These are phyloP conservation scores for Fusarium denticulatum DNA, from an alignment of 2,329 filamentous ascomycete species.

Conservation along the genomic window DNA sequence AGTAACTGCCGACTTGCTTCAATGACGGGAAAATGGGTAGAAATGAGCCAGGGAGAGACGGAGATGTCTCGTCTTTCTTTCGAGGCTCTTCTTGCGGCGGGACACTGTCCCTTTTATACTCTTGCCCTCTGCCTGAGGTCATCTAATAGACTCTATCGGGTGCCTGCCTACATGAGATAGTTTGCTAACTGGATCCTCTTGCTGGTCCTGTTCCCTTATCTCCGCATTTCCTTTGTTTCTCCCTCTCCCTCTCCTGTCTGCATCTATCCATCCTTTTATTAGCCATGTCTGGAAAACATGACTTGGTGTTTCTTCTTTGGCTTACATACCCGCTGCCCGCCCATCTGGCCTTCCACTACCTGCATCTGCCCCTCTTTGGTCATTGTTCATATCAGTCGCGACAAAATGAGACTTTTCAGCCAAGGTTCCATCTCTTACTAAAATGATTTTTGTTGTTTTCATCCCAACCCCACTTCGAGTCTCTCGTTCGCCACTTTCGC, in stretches of 20 bases:
- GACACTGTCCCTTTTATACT: constrained; percentile 42
- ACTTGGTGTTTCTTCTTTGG: constrained; percentile 24
- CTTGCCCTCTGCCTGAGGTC: constrained; percentile 35
- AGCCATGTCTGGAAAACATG: constrained; percentile 1
- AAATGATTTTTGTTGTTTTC: constrained; percentile 38
- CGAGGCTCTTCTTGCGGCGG: constrained; percentile 21
- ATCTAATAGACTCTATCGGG: constrained; percentile 11
- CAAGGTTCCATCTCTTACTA: constrained; percentile 20
- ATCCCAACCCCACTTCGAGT: constrained; percentile 24
- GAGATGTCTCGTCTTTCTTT: constrained; percentile 30
- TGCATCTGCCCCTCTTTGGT: constrained; percentile 17
- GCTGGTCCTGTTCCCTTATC: background rate
- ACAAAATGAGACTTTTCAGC: constrained; percentile 37
- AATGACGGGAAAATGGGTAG: constrained; percentile 30
- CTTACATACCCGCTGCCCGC: background rate
- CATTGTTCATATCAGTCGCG: background rate
- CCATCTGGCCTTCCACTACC: constrained; percentile 27
- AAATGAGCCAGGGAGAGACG: constrained; percentile 16
- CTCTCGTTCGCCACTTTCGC: constrained; percentile 31
- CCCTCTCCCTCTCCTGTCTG: background rate
- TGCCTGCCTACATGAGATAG: constrained; percentile 3
- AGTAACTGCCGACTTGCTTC: constrained; percentile 35
- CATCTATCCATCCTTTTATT: constrained; percentile 6
- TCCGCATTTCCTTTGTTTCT: background rate
- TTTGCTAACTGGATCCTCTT: background rate